Evolutionary conservation across 345 rosid species (phyloP), one percentile per base, ranked within the genome.

Genomic region (Brassica juncea): DNA sequence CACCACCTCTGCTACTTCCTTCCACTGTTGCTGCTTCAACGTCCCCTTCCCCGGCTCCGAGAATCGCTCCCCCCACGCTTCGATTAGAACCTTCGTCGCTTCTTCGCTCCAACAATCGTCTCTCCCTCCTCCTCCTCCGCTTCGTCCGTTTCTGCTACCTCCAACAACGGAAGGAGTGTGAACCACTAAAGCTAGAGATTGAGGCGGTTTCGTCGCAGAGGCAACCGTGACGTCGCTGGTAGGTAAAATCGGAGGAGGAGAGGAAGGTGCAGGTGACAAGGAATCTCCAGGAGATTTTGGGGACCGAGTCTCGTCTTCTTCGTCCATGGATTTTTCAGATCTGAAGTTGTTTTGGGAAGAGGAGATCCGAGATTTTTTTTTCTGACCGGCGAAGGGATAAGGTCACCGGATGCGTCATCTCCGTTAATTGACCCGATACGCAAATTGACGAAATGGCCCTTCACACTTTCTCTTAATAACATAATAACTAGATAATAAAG

Each of bases 61-160:
- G 44, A 90, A 95, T 19, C 99, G 81, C 68, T 88, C 91, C 10
- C 98, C 99, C 98, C 99, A 95, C 7, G 97, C 95, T 0, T 89
- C 92, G 64, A 94, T 91, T 37, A 94, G 80, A 11, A 94, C 89
- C 66, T 82, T 89, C 2, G 99, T 94, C 2, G 97, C 94, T 23
- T 83, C 89, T 32, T 94, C 99, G 80, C 96, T 94, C 99, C 98
- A 94, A 81, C 97, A 94, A 71, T 94, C 99, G 59, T 94, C 99
- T 63, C 98, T 85, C 6, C 91, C 92, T 11, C 92, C 88, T 3
- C 90, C 92, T 14, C 92, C 88, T 4, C 82, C 82, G 3, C 78
- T 68, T 0, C 82, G 59, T 2, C 78, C 86, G 49, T 84, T 83
- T 9, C 86, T 85, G 72, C 14, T 70, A 0, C 80, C 84, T 14